Percentiles rank a stretch among this genome's conserved stretches.
phyloP scores from a whole-genome alignment of 2,329 filamentous ascomycete species.

The Lasiodiplodia sp. region DNA sequence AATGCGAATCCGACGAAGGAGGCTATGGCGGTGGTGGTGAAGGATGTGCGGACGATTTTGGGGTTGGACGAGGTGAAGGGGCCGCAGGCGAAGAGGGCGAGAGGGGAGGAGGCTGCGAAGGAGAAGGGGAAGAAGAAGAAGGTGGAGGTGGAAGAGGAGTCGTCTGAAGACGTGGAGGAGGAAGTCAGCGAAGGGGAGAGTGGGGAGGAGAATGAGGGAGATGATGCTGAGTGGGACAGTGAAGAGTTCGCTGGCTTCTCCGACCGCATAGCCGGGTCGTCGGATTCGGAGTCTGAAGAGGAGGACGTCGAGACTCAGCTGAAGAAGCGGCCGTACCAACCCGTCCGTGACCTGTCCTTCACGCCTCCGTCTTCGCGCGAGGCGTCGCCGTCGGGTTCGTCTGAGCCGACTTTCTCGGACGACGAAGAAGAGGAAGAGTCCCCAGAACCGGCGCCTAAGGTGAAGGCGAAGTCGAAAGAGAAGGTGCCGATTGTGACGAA shows the following conservation, averaged over 20 bases:
- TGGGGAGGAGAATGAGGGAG: conserved; percentile 31
- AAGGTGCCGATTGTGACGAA: conserved; percentile 36
- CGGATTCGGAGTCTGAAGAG: conserved; percentile 41
- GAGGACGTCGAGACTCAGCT: neutral
- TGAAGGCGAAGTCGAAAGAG: conserved; percentile 39
- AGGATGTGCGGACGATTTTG: conserved; percentile 51
- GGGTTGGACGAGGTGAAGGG: conserved; percentile 35
- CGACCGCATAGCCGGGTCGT: conserved; percentile 49
- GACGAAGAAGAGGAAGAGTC: conserved; percentile 29
- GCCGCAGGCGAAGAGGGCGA: conserved; percentile 6
- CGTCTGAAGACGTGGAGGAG: conserved; percentile 10
- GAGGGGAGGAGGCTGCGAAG: neutral
- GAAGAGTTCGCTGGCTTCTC: conserved; percentile 45
- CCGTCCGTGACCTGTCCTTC: conserved; percentile 24
- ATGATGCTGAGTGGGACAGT: conserved; percentile 31
- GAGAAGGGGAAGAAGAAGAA: neutral
- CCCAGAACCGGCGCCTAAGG: conserved; percentile 36
- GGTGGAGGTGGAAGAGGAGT: conserved; percentile 30
- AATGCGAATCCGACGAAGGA: conserved; percentile 66
- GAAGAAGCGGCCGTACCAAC: conserved; percentile 3
- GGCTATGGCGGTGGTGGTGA: conserved; percentile 56
- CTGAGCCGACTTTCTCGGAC: conserved; percentile 16
- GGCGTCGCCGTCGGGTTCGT: conserved; percentile 5
- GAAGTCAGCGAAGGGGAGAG: conserved; percentile 30
- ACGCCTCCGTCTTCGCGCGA: conserved; percentile 25